Evolutionary conservation across 495 filamentous ascomycete genomes (phyloP).

Genomic region (Penicillium alfredii): DNA sequence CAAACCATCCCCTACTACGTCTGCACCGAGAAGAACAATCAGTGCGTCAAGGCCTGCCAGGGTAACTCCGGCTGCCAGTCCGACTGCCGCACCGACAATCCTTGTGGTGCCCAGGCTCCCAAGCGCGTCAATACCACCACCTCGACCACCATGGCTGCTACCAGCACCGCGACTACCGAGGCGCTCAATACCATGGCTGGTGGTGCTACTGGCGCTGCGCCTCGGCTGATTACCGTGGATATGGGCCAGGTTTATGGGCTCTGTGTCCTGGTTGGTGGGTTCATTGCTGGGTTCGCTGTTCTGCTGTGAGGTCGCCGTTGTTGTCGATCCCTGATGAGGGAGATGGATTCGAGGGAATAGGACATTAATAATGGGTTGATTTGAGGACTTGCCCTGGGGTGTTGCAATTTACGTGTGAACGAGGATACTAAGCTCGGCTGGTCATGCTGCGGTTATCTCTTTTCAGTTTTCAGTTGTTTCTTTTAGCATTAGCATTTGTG

Average conservation of each 20-base stretch:
- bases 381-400: no score
- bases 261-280: constrained; percentile 46
- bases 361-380: no score
- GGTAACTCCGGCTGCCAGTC: constrained; percentile 54
- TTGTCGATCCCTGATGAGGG: no score
- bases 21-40: constrained; percentile 64
- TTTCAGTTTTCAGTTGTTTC: neutral
- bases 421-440: neutral
- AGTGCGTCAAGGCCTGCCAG: constrained; percentile 61
- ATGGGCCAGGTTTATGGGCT: constrained; percentile 55
- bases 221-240: constrained; percentile 37
- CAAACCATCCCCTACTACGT: constrained; percentile 81
- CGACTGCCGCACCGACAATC: constrained; percentile 62
- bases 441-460: constrained; percentile 2
- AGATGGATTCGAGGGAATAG: no score
- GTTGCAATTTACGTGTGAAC: neutral
- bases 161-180: constrained; percentile 29
- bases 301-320: constrained; percentile 53
- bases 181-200: constrained; percentile 14
- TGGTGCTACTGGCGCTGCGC: constrained; percentile 15
- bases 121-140: constrained; percentile 49
- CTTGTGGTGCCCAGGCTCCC: constrained; percentile 74
- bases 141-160: constrained; percentile 24
- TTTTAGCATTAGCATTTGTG: constrained; percentile 4
- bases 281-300: constrained; percentile 60